Conservation (phyloP, 2,329 filamentous ascomycete genomes). For the Xylaria sp. region DNA sequence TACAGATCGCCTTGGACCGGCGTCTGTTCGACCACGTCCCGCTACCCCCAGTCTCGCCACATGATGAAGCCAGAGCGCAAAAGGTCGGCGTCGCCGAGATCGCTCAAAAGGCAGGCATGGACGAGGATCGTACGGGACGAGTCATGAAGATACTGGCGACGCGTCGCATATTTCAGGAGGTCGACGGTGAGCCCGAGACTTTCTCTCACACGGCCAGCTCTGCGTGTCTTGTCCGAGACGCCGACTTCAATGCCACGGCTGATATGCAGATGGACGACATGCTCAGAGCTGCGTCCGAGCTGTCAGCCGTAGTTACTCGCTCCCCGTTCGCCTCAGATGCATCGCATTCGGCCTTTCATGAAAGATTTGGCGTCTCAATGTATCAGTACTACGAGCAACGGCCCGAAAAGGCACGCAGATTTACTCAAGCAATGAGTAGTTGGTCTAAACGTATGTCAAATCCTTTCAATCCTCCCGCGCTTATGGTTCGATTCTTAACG, state of each 20-base stretch:
- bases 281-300: conserved; percentile 44
- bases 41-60: not conserved
- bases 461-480: conserved; percentile 6
- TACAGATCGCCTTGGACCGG: conserved; percentile 39
- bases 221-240: conserved; percentile 34
- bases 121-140: conserved; percentile 39
- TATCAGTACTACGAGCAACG: conserved; percentile 47
- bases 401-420: conserved; percentile 43
- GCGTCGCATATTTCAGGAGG: conserved; percentile 42
- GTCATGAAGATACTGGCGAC: conserved; percentile 43
- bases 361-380: conserved; percentile 38
- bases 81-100: conserved; percentile 32
- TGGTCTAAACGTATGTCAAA: conserved; percentile 39
- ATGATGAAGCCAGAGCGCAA: not conserved
- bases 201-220: conserved; percentile 43
- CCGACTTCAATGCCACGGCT: conserved; percentile 32
- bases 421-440: conserved; percentile 48
- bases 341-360: conserved; percentile 41
- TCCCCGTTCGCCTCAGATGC: conserved; percentile 28
- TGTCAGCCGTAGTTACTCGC: conserved; percentile 30
- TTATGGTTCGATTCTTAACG: not conserved
- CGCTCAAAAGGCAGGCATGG: conserved; percentile 39
- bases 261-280: conserved; percentile 46
- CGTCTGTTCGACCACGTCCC: conserved; percentile 38
- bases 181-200: conserved; percentile 28